Base-by-base conservation (phyloP, 306 rosid genomes). In the Cicer bijugum region DNA sequence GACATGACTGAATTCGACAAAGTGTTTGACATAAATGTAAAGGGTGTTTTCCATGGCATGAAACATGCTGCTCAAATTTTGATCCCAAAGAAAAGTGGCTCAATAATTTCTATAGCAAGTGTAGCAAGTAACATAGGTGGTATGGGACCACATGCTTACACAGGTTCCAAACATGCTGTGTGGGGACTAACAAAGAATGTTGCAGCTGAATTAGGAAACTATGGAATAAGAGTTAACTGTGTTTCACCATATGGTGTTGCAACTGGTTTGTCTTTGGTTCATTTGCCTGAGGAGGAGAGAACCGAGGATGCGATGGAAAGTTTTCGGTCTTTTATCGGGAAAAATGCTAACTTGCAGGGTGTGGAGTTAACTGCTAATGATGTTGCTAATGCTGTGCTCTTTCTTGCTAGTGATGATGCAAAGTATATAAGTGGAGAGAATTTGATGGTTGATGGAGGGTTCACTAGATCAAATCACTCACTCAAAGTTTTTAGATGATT, bases 31-130 rank as follows among this genome's bases (percentile, higher is more conserved):
- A 60, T 91, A 19, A 93, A 93, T 12, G 92, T 82, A 43, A 93
- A 89, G 68, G 98, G 94, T 71, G 93, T 88, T 7, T 91, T 91
- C 77, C 86, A 84, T 12, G 98, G 98, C 7, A 91, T 91, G 90
- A 91, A 93, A 43, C 90, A 89, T 9, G 97, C 96, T 2, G 87
- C 98, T 15, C 17, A 91, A 40, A 66, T 77, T 11, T 87, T 93
- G 91, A 86, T 93, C 42, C 96, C 97, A 0, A 23, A 12, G 37
- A 93, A 85, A 75, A 85, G 67, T 55, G 98, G 98, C n/a, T 85
- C 96, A 46, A 89, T 93, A 20, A 63, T 93, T 79, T 93, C 98
- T 46, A 14, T 89, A 8, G 47, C 67, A 37, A 91, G 98, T 50
- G 91, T 88, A 0, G 17, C 90, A 0, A 83, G 94, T 56, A 17